Evolutionary conservation across 179 eudicot species (phyloP).

Genomic region (Beta lomatogona): DNA sequence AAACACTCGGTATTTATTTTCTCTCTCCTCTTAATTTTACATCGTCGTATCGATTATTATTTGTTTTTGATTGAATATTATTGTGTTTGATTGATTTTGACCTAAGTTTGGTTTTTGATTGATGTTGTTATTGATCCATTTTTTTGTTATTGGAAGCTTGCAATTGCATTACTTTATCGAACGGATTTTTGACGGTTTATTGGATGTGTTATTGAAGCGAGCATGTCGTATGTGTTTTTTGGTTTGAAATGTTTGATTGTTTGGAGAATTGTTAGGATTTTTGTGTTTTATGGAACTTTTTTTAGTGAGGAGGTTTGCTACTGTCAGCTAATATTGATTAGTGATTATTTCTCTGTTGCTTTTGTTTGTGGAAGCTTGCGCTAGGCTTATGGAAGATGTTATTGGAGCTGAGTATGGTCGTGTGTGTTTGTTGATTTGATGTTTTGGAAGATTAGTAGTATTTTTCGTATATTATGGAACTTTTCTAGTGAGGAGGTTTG

Average conservation of each 20-base stretch:
- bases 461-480: not conserved
- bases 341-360: not conserved
- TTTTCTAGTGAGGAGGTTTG: not conserved
- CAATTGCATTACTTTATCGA: not conserved
- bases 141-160: not conserved
- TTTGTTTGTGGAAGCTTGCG: slow-evolving; percentile 8
- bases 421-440: not conserved
- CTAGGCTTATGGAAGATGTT: not conserved
- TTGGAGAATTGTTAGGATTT: not conserved
- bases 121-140: not conserved
- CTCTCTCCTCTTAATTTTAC: not conserved
- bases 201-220: not conserved
- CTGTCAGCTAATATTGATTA: not conserved
- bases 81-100: slow-evolving; percentile 1
- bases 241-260: no score
- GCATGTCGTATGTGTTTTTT: not conserved
- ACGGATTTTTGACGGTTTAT: not conserved
- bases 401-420: not conserved
- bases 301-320: not conserved
- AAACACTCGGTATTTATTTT: slow-evolving; percentile 24
- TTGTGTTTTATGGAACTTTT: not conserved
- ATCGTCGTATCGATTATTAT: not conserved
- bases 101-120: not conserved
- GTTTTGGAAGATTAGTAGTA: not conserved
- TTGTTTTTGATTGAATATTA: not conserved